Base-by-base conservation (phyloP, 805 yeast species). In the Nematodospora valgi region DNA sequence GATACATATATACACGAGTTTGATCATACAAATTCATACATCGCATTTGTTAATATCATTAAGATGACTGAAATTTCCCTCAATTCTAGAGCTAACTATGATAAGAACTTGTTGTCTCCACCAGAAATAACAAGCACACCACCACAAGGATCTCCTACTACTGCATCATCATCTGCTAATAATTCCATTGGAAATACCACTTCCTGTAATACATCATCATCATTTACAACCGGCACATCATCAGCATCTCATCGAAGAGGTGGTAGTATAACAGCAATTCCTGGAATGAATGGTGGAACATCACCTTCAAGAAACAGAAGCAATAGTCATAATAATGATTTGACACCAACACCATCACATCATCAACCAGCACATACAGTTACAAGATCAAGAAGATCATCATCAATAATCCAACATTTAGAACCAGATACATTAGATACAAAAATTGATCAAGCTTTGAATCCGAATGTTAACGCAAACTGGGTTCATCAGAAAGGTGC, bases 401-500 rank as follows among this genome's bases (percentile, higher is more conserved):
- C 96, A 2, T 82, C 93, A 14, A 74, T 93, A 42, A 67, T 91
- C 44, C 91, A 95, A 30, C 96, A 91, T 54, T 84, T 91, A 34
- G 93, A 86, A 54, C 95, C 94, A 12, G 98, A 93, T 56, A 81
- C 88, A 12, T 75, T 86, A 49, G 97, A 91, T 48, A 94, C 89
- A 26, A 86, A 82, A 58, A 86, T 82, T 51, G 98, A 91, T 57
- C 98, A 91, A 62, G 82, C 83, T 35, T 69, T 88, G 33, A 78
- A 84, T 47, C 89, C 95, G 19, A 93, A 93, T 53, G 72, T 88
- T 62, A 93, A 93, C 57, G 97, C 97, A 18, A 81, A 81, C 48
- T 91, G 98, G 98, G 96, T 93, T 21, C 86, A 89, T 56, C 83
- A 79, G 51, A 88, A 91, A 51, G 98, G 95, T 31, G 98, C 98